Conservation (phyloP, 2,329 filamentous ascomycete genomes). For the Paraphaeosphaeria sporulosa region DNA sequence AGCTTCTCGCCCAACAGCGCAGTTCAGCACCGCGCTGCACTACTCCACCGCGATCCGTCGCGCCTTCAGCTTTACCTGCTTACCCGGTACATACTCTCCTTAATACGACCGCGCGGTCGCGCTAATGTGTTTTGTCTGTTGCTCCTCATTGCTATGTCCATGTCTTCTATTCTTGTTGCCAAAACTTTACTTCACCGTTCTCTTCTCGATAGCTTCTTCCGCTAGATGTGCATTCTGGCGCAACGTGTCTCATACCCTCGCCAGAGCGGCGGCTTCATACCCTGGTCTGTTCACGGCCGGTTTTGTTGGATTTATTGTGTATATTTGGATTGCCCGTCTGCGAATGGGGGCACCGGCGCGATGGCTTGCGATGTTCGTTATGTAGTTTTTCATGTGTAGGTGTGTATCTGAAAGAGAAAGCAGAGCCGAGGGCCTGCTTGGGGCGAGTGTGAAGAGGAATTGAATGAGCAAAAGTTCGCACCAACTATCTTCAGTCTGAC, state of each 20-base stretch:
- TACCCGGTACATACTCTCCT: constrained; percentile 28
- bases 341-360: background rate
- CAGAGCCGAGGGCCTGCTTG: background rate
- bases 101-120: constrained; percentile 25
- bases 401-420: too few species aligned
- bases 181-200: background rate
- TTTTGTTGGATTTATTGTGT: constrained; percentile 20
- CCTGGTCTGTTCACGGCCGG: constrained; percentile 4
- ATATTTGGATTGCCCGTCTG: constrained; percentile 16
- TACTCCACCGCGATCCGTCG: constrained; percentile 5
- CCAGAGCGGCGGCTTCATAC: constrained; percentile 14
- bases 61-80: constrained; percentile 9
- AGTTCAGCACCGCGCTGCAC: constrained; percentile 6
- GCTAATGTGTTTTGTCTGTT: constrained; percentile 32
- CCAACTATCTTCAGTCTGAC: background rate
- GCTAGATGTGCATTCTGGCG: constrained; percentile 20
- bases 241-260: constrained; percentile 29
- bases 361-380: constrained; percentile 27
- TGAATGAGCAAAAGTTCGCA: background rate
- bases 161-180: constrained; percentile 12
- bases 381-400: constrained; percentile 20
- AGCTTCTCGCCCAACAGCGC: constrained; percentile 9
- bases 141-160: background rate
- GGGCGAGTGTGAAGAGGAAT: background rate
- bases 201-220: constrained; percentile 20